Conservation (phyloP, 1,284 basidiomycete species). For the Cystobasidium pallidum region DNA sequence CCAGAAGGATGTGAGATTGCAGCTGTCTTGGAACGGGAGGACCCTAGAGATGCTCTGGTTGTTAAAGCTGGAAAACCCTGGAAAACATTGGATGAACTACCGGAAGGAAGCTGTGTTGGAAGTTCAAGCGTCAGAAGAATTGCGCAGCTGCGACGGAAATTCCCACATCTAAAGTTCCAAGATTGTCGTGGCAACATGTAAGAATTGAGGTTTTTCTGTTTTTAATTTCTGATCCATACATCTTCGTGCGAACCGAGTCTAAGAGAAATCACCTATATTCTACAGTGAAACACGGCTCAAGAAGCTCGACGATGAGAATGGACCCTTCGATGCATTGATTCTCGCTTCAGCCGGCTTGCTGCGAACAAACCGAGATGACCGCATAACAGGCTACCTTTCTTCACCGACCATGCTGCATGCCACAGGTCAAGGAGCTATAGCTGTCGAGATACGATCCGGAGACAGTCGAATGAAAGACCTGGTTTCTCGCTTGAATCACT, state of each 20-base stretch:
- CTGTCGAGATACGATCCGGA: constrained; percentile 76
- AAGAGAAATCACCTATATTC: too few species aligned
- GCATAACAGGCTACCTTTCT: constrained; percentile 76
- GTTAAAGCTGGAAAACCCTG: constrained; percentile 77
- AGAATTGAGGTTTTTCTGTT: constrained; percentile 54
- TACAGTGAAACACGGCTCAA: constrained; percentile 79
- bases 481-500: constrained; percentile 70
- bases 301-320: constrained; percentile 84
- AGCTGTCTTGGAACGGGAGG: constrained; percentile 83
- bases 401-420: constrained; percentile 76
- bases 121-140: constrained; percentile 92
- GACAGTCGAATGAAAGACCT: constrained; percentile 68
- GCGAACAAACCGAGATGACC: constrained; percentile 75
- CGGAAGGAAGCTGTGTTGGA: constrained; percentile 85
- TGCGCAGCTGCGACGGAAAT: constrained; percentile 82
- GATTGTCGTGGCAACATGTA: constrained; percentile 86
- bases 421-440: constrained; percentile 92
- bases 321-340: constrained; percentile 86
- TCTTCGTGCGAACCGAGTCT: too few species aligned
- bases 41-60: constrained; percentile 86
- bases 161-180: constrained; percentile 77
- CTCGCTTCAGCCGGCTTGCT: constrained; percentile 91
- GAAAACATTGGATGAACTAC: constrained; percentile 79
- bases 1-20: constrained; percentile 83
- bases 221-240: too few species aligned